Evolutionary conservation across 805 yeast genomes (phyloP), one percentile per base, ranked within the genome.

Genomic region (Cyberlindnera americana): DNA sequence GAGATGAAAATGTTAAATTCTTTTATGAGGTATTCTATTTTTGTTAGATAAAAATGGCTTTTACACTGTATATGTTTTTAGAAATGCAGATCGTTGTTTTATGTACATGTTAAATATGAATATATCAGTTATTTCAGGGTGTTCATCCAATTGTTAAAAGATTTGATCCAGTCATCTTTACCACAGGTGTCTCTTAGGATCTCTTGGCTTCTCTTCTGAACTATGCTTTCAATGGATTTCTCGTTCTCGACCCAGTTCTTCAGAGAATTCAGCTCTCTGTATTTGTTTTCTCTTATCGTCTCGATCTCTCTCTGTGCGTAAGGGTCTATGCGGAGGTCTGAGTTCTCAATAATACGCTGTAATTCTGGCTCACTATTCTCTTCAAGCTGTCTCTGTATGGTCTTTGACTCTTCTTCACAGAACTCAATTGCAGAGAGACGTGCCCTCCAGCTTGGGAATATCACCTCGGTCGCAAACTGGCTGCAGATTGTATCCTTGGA

Each of bases 381-480:
- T 16, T 52, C 37, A 21, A 43, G 41, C 41, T 46, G 47, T 33
- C 44, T 37, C 13, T 33, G 6, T 6, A 29, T 10, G 11, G 11
- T 6, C 12, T 24, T 23, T n/a, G 40, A 27, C 13, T 36, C 35
- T 11, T 12, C 8, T 3, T 29, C 28, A 25, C 81, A 76, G 45
- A 55, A 73, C n/a, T 56, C 52, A 19, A 76, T 67, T 1, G 68
- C 62, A 4, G 52, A 43, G 1, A 57, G 37, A 41, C 81, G 58
- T 18, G 62, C 57, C n/a, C 50, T 46, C 81, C 81, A 76, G 29
- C 67, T 67, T 7, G 72, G 71, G 41, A 60, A 65, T n/a, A 76
- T 38, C 24, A 69, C 64, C 2, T 57, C 46, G 12, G 54, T 34
- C 2, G 70, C 50, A 29, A 71, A 64, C 6, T 54, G 56, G 17